phyloP scores from a whole-genome alignment of 352 stramenopile species.

The Phytopythium litorale region DNA sequence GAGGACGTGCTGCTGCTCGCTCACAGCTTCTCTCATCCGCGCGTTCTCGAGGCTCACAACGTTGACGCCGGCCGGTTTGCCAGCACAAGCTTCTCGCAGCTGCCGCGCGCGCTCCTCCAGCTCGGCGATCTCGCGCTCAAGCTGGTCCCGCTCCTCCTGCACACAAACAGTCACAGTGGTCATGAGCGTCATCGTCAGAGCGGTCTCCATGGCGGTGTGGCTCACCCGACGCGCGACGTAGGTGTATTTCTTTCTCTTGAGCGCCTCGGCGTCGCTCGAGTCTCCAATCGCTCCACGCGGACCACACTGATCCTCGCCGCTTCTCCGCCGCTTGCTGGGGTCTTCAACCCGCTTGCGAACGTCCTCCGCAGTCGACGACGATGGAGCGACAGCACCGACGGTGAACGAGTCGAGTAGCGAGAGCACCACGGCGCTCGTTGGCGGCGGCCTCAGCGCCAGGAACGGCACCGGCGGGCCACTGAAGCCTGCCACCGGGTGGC shows the following conservation, averaged over 20 bases:
- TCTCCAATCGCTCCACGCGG: background rate
- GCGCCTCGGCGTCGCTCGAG: background rate
- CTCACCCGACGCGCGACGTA: conserved; percentile 1
- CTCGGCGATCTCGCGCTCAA: background rate
- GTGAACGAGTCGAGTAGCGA: conserved; percentile 1
- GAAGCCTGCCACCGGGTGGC: conserved; percentile 1
- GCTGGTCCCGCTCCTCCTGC: conserved; percentile 7
- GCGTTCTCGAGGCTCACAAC: background rate
- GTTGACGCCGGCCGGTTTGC: background rate
- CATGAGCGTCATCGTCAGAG: background rate
- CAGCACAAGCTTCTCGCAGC: background rate
- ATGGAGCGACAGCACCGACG: background rate
- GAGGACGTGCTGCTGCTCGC: background rate
- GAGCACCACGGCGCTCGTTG: background rate
- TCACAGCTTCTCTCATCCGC: background rate
- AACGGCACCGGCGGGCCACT: background rate
- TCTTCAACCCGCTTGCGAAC: background rate
- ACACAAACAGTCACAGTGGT: background rate
- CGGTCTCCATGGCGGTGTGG: background rate
- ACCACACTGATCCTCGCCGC: background rate
- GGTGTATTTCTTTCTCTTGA: conserved; percentile 2
- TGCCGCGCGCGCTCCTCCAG: conserved; percentile 1
- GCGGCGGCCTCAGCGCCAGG: background rate
- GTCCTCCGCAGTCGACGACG: background rate
- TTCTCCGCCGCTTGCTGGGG: background rate